Evolutionary conservation across 176 grass and related monocot species (phyloP).

Genomic region (Oryza meyeriana): DNA sequence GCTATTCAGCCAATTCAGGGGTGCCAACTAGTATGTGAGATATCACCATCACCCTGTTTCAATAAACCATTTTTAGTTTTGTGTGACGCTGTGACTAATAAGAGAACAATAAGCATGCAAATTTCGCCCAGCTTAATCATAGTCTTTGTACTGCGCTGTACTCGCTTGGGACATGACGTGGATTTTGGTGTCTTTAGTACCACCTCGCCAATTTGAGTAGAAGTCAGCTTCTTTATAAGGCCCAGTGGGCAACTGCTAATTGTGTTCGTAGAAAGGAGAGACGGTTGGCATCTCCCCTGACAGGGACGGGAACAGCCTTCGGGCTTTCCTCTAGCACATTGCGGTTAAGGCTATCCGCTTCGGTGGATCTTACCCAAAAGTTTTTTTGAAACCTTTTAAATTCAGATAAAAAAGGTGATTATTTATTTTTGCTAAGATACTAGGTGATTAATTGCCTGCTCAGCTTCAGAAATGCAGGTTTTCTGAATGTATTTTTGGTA

Average conservation of each 20-base stretch:
- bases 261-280: constrained; percentile 79
- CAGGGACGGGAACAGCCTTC: constrained; percentile 61
- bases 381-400: not conserved
- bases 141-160: not conserved
- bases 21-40: not conserved
- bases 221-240: not conserved
- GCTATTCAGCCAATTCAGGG: not conserved
- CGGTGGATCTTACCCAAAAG: constrained; percentile 43
- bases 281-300: constrained; percentile 90
- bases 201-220: not conserved
- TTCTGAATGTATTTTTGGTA: not conserved
- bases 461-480: not conserved
- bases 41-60: not conserved
- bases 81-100: not conserved
- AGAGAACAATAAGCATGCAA: not conserved
- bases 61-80: not conserved
- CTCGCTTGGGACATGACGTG: not conserved
- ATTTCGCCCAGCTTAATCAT: not conserved
- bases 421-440: not conserved
- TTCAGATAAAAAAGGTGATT: too few relatives aligned
- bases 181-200: not conserved
- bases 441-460: not conserved
- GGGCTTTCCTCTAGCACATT: constrained; percentile 37
- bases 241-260: fast-evolving
- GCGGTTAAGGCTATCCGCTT: constrained; percentile 59